phyloP scores from a whole-genome alignment of 306 rosid species.

The Malus orientalis region DNA sequence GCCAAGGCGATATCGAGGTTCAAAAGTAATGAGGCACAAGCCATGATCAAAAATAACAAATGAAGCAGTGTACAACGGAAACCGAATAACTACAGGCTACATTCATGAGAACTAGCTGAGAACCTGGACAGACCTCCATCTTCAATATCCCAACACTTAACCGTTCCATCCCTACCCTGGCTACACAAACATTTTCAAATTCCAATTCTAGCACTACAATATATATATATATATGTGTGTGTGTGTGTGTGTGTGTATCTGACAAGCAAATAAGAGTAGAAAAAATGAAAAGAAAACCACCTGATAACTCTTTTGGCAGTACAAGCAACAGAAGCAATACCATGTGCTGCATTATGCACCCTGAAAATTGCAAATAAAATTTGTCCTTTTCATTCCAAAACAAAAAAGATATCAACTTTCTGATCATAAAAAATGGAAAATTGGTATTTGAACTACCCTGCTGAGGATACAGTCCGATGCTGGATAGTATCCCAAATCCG shows the following conservation, averaged over 20 bases:
- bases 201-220: not conserved
- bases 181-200: constrained; percentile 28
- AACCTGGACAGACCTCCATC: constrained; percentile 75
- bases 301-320: constrained; percentile 62
- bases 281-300: constrained; percentile 20
- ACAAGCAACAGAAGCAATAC: constrained; percentile 57
- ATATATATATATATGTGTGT: too few relatives aligned
- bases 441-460: constrained; percentile 34
- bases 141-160: constrained; percentile 77
- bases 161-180: constrained; percentile 98
- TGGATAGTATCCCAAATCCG: constrained; percentile 78
- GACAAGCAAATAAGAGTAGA: not conserved
- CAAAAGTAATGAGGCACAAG: not conserved
- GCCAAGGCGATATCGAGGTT: not conserved
- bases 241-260: too few relatives aligned
- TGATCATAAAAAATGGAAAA: not conserved
- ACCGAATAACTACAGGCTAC: not conserved
- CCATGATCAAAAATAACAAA: not conserved
- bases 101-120: not conserved
- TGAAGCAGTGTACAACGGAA: not conserved
- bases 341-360: constrained; percentile 84
- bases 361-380: constrained; percentile 17
- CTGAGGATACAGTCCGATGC: constrained; percentile 70
- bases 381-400: not conserved
- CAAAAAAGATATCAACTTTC: not conserved